Conservation (phyloP, 495 filamentous ascomycete genomes). For the Achaetomiella virescens region DNA sequence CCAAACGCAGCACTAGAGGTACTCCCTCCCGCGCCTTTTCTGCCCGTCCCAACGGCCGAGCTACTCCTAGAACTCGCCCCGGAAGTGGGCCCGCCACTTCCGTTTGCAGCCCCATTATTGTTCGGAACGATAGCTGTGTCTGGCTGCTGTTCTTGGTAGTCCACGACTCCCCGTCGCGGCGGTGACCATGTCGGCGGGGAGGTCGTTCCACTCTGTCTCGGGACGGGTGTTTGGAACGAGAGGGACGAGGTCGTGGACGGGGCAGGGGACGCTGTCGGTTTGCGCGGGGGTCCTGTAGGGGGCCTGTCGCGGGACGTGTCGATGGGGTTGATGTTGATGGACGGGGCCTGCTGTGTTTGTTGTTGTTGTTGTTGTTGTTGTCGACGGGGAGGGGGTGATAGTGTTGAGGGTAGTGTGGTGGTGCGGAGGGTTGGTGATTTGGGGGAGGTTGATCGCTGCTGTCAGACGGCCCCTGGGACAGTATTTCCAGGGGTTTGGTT, state of each 20-base stretch:
- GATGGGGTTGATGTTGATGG: background rate
- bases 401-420: background rate
- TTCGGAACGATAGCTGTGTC: background rate
- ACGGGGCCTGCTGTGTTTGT: background rate
- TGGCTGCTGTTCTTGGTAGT: background rate
- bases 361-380: background rate
- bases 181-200: constrained; percentile 46
- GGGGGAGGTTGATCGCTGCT: constrained; percentile 5
- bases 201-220: constrained; percentile 52
- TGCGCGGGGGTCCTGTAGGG: constrained; percentile 9
- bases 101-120: background rate
- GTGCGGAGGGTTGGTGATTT: background rate
- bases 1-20: constrained; percentile 50
- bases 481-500: too few species aligned
- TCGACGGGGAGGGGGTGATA: background rate
- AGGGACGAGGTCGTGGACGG: constrained; percentile 19
- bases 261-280: constrained; percentile 8
- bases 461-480: background rate
- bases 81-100: constrained; percentile 18
- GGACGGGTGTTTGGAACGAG: constrained; percentile 49
- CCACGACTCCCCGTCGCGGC: background rate
- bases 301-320: background rate
- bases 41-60: constrained; percentile 37
- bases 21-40: constrained; percentile 44
- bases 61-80: constrained; percentile 45